phyloP scores from a whole-genome alignment of 2,329 filamentous ascomycete species.

The Metarhizium robertsii region DNA sequence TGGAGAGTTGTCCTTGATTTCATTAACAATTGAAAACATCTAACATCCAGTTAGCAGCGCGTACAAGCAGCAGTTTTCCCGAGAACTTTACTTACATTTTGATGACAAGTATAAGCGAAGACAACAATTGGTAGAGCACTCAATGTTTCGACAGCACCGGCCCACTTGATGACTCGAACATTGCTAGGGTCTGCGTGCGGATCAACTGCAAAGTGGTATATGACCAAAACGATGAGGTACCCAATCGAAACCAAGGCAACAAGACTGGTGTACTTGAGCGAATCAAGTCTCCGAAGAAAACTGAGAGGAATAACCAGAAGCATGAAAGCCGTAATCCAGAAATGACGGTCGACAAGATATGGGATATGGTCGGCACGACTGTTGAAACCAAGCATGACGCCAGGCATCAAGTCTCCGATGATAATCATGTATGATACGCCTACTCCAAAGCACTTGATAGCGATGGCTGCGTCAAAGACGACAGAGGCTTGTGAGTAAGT shows the following conservation, averaged over 20 bases:
- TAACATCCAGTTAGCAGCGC: conserved; percentile 27
- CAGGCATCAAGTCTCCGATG: conserved; percentile 96
- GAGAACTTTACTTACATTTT: conserved; percentile 57
- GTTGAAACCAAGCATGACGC: conserved; percentile 76
- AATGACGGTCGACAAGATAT: conserved; percentile 81
- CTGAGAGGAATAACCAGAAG: conserved; percentile 89
- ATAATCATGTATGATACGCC: conserved; percentile 97
- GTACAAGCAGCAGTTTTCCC: not conserved
- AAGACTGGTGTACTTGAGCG: conserved; percentile 92
- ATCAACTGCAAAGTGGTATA: conserved; percentile 85
- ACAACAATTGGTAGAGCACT: conserved; percentile 90
- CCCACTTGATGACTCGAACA: conserved; percentile 70
- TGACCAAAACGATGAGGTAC: conserved; percentile 85
- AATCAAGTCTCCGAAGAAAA: conserved; percentile 84
- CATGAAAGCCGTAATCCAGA: conserved; percentile 99
- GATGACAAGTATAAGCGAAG: conserved; percentile 98
- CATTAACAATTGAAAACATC: conserved; percentile 99
- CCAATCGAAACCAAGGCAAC: conserved; percentile 87
- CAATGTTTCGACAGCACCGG: conserved; percentile 66
- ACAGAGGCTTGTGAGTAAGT: conserved; percentile 96
- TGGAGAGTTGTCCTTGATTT: conserved; percentile 79
- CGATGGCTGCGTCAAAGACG: conserved; percentile 90
- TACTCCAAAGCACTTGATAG: conserved; percentile 96
- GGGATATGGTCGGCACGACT: conserved; percentile 49
- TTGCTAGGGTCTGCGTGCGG: conserved; percentile 63